Conservation (phyloP, 2,329 filamentous ascomycete genomes). For the Penicillium sclerotiorum region DNA sequence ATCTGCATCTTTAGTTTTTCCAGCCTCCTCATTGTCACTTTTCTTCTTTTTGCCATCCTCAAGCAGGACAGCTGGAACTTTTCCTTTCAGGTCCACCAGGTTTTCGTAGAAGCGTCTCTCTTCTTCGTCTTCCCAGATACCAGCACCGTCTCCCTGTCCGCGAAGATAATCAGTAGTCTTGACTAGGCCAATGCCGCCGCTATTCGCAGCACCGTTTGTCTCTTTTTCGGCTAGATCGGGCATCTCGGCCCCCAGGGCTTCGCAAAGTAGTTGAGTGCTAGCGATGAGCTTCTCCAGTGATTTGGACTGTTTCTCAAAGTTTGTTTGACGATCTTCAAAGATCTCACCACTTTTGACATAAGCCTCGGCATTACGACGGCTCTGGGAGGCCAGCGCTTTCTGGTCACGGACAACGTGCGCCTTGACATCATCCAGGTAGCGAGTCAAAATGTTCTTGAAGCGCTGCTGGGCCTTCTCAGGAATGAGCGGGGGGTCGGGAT, state of each 20-base stretch:
- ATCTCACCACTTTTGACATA: slow-evolving; percentile 99
- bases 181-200: slow-evolving; percentile 85
- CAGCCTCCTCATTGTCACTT: slow-evolving; percentile 74
- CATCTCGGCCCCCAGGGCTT: slow-evolving; percentile 88
- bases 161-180: slow-evolving; percentile 92
- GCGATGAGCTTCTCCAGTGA: slow-evolving; percentile 85
- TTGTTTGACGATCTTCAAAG: slow-evolving; percentile 94
- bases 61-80: slow-evolving; percentile 88
- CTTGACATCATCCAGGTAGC: slow-evolving; percentile 94
- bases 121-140: slow-evolving; percentile 98
- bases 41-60: slow-evolving; percentile 97
- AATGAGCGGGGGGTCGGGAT: slow-evolving; percentile 73
- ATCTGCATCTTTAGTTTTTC: slow-evolving; percentile 71
- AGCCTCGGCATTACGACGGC: slow-evolving; percentile 92
- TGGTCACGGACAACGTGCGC: slow-evolving; percentile 87
- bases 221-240: slow-evolving; percentile 87
- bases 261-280: slow-evolving; percentile 88
- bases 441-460: slow-evolving; percentile 80
- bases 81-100: slow-evolving; percentile 89
- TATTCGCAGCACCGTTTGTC: slow-evolving; percentile 64
- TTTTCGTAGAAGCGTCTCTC: slow-evolving; percentile 98
- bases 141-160: slow-evolving; percentile 84
- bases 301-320: slow-evolving; percentile 92
- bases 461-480: slow-evolving; percentile 77
- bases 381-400: slow-evolving; percentile 81